phyloP scores from a whole-genome alignment of 805 yeast genomes.

The Zygosaccharomyces lentus region DNA sequence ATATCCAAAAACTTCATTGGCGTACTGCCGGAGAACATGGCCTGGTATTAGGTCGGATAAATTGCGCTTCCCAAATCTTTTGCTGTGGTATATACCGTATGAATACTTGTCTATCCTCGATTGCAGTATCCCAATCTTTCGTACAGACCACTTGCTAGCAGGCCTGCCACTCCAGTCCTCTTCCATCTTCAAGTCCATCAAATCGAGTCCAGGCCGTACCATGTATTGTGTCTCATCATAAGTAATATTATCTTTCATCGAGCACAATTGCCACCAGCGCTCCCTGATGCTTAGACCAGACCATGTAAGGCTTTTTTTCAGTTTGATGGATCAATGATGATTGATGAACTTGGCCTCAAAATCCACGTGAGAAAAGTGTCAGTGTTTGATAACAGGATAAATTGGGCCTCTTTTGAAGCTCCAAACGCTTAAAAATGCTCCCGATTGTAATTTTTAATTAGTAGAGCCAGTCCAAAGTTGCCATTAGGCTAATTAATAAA shows the following conservation, averaged over 20 bases:
- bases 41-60: constrained; percentile 33
- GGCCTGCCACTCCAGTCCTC: constrained; percentile 38
- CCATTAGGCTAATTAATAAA: not conserved
- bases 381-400: no score
- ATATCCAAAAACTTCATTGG: constrained; percentile 52
- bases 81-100: constrained; percentile 27
- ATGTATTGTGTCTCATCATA: constrained; percentile 20
- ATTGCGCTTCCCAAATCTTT: constrained; percentile 26
- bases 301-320: no score
- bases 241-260: constrained; percentile 12
- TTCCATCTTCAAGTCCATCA: constrained; percentile 25
- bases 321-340: no score
- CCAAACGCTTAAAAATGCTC: not conserved
- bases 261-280: not conserved
- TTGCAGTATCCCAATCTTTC: constrained; percentile 46
- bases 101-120: constrained; percentile 41
- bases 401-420: no score
- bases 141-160: constrained; percentile 45
- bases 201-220: constrained; percentile 21
- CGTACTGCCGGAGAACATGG: constrained; percentile 37
- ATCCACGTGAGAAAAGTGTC: no score
- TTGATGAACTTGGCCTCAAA: no score
- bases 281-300: not conserved
- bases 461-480: not conserved
- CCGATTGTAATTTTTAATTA: not conserved